Percentiles rank a stretch among this genome's conserved stretches.
phyloP scores from a whole-genome alignment of 2,329 filamentous ascomycete genomes.

The Diaporthe australafricana region DNA sequence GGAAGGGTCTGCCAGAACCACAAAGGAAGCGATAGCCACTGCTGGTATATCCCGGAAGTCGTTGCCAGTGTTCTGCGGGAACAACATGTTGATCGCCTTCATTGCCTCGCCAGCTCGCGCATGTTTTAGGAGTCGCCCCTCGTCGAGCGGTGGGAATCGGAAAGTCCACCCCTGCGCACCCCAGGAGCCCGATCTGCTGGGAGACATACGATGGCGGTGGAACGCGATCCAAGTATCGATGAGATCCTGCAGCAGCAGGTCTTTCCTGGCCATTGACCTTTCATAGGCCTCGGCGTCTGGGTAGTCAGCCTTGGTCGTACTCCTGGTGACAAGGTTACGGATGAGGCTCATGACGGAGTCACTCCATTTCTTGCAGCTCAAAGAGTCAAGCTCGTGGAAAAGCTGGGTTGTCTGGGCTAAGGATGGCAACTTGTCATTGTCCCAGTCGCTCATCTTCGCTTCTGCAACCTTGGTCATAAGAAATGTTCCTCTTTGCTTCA shows the following conservation, averaged over 20 bases:
- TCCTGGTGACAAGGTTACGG: conserved; percentile 46
- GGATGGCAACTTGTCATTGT: conserved; percentile 47
- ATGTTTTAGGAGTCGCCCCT: conserved; percentile 34
- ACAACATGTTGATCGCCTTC: conserved; percentile 48
- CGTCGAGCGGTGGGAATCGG: conserved; percentile 40
- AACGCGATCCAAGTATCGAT: conserved; percentile 55
- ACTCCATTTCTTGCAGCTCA: conserved; percentile 49
- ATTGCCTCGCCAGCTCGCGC: conserved; percentile 41
- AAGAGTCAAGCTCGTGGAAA: conserved; percentile 48
- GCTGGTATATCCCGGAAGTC: conserved; percentile 45
- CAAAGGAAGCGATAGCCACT: conserved; percentile 53
- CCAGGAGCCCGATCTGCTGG: background rate
- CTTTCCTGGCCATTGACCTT: conserved; percentile 44
- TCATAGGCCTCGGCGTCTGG: conserved; percentile 44
- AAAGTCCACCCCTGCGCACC: conserved; percentile 39
- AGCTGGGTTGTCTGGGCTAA: conserved; percentile 53
- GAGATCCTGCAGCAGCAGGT: conserved; percentile 52
- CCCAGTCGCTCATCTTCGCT: conserved; percentile 48
- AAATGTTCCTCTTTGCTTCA: conserved; percentile 40
- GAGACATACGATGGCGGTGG: conserved; percentile 41
- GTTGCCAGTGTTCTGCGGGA: conserved; percentile 46
- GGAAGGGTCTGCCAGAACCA: conserved; percentile 50
- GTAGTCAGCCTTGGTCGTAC: conserved; percentile 42
- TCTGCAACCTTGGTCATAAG: conserved; percentile 47
- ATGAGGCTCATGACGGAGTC: conserved; percentile 49